phyloP scores from a whole-genome alignment of 345 rosid species.

The Angophora floribunda region DNA sequence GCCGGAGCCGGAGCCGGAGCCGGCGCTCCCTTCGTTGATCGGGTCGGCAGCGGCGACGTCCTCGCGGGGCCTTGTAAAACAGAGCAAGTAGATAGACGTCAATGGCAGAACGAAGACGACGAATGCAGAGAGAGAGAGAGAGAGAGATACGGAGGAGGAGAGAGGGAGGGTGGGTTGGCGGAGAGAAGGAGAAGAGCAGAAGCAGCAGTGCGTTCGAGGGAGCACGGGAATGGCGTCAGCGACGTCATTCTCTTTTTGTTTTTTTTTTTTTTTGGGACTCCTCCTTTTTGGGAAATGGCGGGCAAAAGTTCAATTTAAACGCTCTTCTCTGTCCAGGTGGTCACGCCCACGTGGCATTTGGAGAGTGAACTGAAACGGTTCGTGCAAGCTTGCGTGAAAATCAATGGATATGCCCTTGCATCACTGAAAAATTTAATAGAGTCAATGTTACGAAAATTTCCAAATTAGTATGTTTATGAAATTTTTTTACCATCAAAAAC shows the following conservation, averaged over 20 bases:
- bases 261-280: background rate
- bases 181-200: slow-evolving; percentile 81
- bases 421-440: background rate
- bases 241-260: background rate
- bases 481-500: too few relatives aligned
- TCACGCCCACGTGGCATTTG: background rate
- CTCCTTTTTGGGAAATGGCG: background rate
- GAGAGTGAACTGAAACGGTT: background rate
- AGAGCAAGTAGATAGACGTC: background rate
- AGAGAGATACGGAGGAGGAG: background rate
- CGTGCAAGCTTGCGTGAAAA: background rate
- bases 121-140: background rate
- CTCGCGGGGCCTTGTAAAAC: slow-evolving; percentile 5
- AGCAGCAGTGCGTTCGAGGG: slow-evolving; percentile 54
- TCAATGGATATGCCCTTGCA: background rate
- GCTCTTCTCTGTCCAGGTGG: background rate
- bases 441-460: too few relatives aligned
- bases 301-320: background rate
- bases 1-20: slow-evolving; percentile 18
- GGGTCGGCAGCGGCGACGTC: slow-evolving; percentile 2
- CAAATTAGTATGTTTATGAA: too few relatives aligned
- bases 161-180: slow-evolving; percentile 19
- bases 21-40: slow-evolving; percentile 8
- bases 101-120: background rate
- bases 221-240: slow-evolving; percentile 45